These are phyloP conservation scores for Trapa bicornis DNA, from an alignment of 345 rosid genomes.

Conservation along the genomic window DNA sequence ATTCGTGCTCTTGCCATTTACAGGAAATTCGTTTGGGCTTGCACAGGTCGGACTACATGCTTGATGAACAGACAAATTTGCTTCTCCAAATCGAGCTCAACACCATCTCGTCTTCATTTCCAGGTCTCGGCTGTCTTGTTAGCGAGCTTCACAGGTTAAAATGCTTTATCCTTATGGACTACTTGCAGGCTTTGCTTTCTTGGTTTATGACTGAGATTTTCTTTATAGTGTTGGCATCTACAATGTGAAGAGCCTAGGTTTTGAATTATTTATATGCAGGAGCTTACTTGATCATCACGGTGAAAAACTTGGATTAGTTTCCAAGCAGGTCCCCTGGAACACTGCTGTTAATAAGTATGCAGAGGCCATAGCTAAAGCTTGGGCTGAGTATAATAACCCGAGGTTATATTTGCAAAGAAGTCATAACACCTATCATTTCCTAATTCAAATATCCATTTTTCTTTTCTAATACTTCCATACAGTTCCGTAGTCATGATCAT, in stretches of 20 bases:
- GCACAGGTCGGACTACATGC: slow-evolving; percentile 99
- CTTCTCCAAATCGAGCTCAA: slow-evolving; percentile 94
- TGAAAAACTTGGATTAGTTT: slow-evolving; percentile 54
- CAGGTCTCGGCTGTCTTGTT: slow-evolving; percentile 72
- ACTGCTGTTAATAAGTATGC: slow-evolving; percentile 39
- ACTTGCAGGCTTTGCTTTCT: neutral
- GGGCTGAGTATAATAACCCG: slow-evolving; percentile 67
- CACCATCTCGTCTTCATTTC: slow-evolving; percentile 74
- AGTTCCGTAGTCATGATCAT: slow-evolving; percentile 72
- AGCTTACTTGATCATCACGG: slow-evolving; percentile 55
- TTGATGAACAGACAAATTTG: slow-evolving; percentile 75
- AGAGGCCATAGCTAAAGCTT: slow-evolving; percentile 75
- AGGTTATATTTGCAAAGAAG: slow-evolving; percentile 29
- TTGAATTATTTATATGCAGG: slow-evolving; percentile 27
- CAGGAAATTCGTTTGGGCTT: slow-evolving; percentile 92
- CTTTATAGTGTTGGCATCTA: too few relatives aligned
- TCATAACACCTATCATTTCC: too few relatives aligned
- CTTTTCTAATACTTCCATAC: slow-evolving; percentile 7
- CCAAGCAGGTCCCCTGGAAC: slow-evolving; percentile 50
- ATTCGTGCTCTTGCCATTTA: neutral
- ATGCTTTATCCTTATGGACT: neutral
- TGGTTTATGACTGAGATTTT: too few relatives aligned
- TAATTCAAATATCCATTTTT: neutral
- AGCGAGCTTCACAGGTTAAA: slow-evolving; percentile 74
- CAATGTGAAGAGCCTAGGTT: neutral